Evolutionary conservation across 352 stramenopile species (phyloP).

Genomic region (Phytophthora macrochlamydospora): DNA sequence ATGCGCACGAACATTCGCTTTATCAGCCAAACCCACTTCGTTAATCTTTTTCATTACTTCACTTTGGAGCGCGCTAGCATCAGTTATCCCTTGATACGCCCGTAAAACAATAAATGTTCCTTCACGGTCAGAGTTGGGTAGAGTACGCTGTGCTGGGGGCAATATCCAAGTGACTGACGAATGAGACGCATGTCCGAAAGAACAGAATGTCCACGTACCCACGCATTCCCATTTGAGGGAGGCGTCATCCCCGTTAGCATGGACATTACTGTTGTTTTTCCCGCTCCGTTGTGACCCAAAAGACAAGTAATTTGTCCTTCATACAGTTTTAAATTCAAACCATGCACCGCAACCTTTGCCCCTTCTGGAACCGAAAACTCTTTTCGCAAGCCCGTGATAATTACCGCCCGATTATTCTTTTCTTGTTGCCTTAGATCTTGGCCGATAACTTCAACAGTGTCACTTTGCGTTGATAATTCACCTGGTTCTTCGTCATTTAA

Average conservation of each 20-base stretch:
- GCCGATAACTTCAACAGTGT: conserved; percentile 34
- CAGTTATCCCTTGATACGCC: conserved; percentile 83
- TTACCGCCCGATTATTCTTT: conserved; percentile 50
- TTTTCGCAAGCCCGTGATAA: conserved; percentile 72
- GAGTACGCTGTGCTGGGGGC: conserved; percentile 97
- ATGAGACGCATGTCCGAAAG: conserved; percentile 84
- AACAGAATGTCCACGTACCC: conserved; percentile 62
- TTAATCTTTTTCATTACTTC: conserved; percentile 79
- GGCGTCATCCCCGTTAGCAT: conserved; percentile 82
- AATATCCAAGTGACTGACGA: conserved; percentile 93
- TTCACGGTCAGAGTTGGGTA: conserved; percentile 95
- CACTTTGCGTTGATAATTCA: not conserved
- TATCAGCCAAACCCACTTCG: conserved; percentile 92
- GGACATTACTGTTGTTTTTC: conserved; percentile 89
- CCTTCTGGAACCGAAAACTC: conserved; percentile 67
- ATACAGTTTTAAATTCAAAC: conserved; percentile 88
- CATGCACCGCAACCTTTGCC: conserved; percentile 89
- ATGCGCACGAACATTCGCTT: conserved; percentile 59
- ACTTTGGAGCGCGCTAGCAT: conserved; percentile 4
- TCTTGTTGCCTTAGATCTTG: conserved; percentile 61
- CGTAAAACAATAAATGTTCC: conserved; percentile 97
- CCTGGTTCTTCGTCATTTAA: conserved; percentile 26
- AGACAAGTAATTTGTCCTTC: conserved; percentile 94
- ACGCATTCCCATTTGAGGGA: conserved; percentile 60
- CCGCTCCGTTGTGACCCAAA: conserved; percentile 95